Percentiles rank a stretch among this genome's conserved stretches.
Evolutionary conservation across 208 protist species (phyloP).

Genomic region (Leishmania mexicana): DNA sequence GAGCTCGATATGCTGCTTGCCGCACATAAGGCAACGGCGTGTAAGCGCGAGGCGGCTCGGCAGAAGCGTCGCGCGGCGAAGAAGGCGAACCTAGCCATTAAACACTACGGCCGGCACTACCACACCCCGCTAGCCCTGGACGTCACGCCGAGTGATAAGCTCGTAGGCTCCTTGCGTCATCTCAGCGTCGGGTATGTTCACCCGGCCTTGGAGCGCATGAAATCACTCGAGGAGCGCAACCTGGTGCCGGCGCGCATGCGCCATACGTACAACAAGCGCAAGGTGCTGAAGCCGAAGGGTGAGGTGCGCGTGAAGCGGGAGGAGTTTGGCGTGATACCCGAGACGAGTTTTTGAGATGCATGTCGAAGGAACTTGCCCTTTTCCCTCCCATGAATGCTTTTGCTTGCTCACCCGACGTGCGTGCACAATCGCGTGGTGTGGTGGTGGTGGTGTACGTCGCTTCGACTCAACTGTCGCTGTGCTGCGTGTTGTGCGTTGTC

Average conservation of each 20-base stretch:
- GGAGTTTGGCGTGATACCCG: slow-evolving; percentile 75
- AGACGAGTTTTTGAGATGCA: slow-evolving; percentile 69
- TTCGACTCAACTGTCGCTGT: not conserved
- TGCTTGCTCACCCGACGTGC: not conserved
- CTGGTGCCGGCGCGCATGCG: slow-evolving; percentile 86
- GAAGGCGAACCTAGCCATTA: slow-evolving; percentile 63
- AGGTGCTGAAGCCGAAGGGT: slow-evolving; percentile 88
- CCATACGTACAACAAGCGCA: slow-evolving; percentile 88
- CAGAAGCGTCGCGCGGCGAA: slow-evolving; percentile 56
- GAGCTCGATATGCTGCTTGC: slow-evolving; percentile 58
- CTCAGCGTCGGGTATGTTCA: slow-evolving; percentile 75
- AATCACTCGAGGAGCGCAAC: slow-evolving; percentile 92
- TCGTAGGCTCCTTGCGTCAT: slow-evolving; percentile 85
- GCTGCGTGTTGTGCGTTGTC: slow-evolving; percentile 1
- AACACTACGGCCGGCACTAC: slow-evolving; percentile 88
- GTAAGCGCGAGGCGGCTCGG: slow-evolving; percentile 40
- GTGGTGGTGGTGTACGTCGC: too few relatives aligned
- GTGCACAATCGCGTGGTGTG: not conserved
- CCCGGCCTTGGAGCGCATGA: slow-evolving; percentile 83
- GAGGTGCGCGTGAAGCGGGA: slow-evolving; percentile 86
- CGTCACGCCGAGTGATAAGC: slow-evolving; percentile 66
- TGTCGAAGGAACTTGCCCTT: not conserved
- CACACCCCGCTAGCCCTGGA: slow-evolving; percentile 78
- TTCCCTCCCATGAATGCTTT: not conserved
- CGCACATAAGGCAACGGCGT: slow-evolving; percentile 37